Percentiles rank a stretch among this genome's conserved stretches.
phyloP scores from a whole-genome alignment of 1,284 basidiomycete genomes.

The Trichosporon faecale region DNA sequence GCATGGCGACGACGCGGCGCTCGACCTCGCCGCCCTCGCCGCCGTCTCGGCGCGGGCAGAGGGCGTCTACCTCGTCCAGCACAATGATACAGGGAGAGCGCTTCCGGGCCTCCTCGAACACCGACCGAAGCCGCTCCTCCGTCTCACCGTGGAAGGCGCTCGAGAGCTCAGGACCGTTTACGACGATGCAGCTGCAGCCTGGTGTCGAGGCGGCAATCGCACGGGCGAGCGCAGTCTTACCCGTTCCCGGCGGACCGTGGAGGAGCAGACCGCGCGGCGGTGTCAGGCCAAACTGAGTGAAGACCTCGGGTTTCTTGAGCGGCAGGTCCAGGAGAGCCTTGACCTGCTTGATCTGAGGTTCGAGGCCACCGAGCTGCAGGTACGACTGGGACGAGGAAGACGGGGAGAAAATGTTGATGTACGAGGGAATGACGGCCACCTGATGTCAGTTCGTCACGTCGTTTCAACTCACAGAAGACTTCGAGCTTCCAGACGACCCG shows the following conservation, averaged over 20 bases:
- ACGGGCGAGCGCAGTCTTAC: constrained; percentile 87
- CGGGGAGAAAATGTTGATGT: constrained; percentile 50
- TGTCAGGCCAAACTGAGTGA: constrained; percentile 81
- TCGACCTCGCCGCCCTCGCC: constrained; percentile 86
- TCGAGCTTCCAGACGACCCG: not conserved
- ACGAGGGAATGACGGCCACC: constrained; percentile 37
- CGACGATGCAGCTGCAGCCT: constrained; percentile 73
- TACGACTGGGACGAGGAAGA: constrained; percentile 47
- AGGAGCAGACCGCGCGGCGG: constrained; percentile 86
- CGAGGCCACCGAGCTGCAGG: constrained; percentile 79
- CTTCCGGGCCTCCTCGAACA: constrained; percentile 79
- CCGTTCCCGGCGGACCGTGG: constrained; percentile 89
- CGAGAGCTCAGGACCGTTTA: constrained; percentile 92
- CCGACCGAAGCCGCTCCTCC: constrained; percentile 79
- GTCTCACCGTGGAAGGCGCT: constrained; percentile 97
- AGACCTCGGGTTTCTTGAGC: constrained; percentile 82
- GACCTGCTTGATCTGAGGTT: constrained; percentile 82
- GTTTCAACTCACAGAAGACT: constrained; percentile 10
- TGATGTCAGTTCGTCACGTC: not conserved
- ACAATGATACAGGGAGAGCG: constrained; percentile 88
- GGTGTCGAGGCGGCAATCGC: constrained; percentile 77
- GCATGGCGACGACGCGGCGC: constrained; percentile 88
- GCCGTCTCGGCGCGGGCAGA: constrained; percentile 86
- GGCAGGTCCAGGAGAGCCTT: constrained; percentile 94
- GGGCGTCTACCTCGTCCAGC: constrained; percentile 92